Base-by-base conservation (phyloP, 2,329 filamentous ascomycete genomes). In the Colletotrichum caudatum region DNA sequence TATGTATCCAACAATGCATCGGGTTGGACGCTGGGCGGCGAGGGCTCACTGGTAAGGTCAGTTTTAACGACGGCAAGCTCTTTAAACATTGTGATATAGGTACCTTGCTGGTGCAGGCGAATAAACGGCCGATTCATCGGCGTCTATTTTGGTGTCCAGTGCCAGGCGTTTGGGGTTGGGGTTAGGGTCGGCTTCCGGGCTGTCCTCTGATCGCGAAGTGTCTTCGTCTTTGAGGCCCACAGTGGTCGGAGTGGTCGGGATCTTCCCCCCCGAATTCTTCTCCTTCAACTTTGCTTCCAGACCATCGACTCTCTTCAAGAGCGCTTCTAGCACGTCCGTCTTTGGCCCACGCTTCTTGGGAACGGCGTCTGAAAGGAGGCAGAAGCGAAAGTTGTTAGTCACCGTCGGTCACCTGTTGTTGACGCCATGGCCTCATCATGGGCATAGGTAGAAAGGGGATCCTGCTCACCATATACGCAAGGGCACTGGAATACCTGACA, bases 311-410 rank as follows among this genome's bases (percentile, higher is more conserved):
- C 94, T 88, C 81, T 95, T 97, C 71, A 97, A 79, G 11, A 97
- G 84, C 1, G 94, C 93, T 80, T 97, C 94, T 41, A 97, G 84
- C 5, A 97, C 93, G 79, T 97, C 94, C 37, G 94, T 97, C 82
- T 97, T 97, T 3, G 94, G 94, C 0, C 94, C 94, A 79, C 94
- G 88, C 80, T 97, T 97, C 83, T 97, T 97, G 0, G 94, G 94
- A 23, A 96, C 90, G 35, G 94, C 94, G 84, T 97, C 94, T 95
- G 76, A 8, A 41, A 70, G 48, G 64, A 66, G 46, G 29, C 35
- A 56, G 18, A 41, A 18, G 46, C 46, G 50, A n/a, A 6, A 54
- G 11, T 16, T 35, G 46, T 72, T 33, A 71, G 66, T 66, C 61
- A 69, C 59, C 51, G 29, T 18, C 26, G 56, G 23, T n/a, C 26